Evolutionary conservation across 1,139 yeast genomes (phyloP).

Genomic region (Groenewaldozyma auringiensis): DNA sequence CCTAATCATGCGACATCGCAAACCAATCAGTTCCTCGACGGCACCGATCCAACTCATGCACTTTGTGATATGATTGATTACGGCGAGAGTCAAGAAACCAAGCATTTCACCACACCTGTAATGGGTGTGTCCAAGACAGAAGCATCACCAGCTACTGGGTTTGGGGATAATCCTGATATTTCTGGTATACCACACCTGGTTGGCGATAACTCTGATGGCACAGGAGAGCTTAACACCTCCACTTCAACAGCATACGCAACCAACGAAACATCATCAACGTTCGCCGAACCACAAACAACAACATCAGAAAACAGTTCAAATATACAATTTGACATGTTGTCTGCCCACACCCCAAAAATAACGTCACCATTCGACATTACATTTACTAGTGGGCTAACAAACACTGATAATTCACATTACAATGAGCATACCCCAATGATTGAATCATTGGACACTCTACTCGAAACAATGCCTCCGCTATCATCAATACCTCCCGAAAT

Average conservation of each 20-base stretch:
- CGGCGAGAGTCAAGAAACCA: neutral
- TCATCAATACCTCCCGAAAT: neutral
- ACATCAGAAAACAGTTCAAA: neutral
- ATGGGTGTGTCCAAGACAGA: neutral
- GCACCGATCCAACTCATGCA: neutral
- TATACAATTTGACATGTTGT: neutral
- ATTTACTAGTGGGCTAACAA: neutral
- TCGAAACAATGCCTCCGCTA: neutral
- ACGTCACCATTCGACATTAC: neutral
- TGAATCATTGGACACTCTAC: neutral
- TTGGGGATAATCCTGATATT: neutral
- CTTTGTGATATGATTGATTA: neutral
- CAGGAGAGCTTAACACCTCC: neutral
- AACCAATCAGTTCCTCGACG: neutral
- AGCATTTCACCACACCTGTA: neutral
- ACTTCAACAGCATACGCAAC: neutral
- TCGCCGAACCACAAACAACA: neutral
- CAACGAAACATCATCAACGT: neutral
- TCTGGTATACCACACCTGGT: neutral
- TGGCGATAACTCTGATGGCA: neutral
- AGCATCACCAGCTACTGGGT: neutral
- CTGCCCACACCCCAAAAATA: neutral
- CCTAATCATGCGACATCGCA: neutral
- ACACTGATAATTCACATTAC: neutral
- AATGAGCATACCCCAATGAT: neutral